Base-by-base conservation (phyloP, 179 eudicot genomes). In the Gypsophila paniculata region DNA sequence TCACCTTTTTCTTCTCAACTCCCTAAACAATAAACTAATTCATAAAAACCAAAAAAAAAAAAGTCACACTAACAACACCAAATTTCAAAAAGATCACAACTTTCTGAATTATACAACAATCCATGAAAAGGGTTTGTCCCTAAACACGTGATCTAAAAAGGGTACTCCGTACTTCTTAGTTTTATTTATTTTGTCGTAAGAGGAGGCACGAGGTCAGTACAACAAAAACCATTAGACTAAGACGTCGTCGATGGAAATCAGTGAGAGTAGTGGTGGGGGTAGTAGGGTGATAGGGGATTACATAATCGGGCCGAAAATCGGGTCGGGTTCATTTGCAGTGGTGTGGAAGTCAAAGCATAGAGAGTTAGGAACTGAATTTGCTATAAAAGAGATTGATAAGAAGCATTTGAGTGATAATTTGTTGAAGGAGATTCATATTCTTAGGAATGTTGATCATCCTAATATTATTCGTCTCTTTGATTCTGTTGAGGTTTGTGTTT, bases 331-430 rank as follows among this genome's bases (percentile, higher is more conserved):
- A 39, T 85, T 85, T 69, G 85, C 89, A 26, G 85, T 79, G 21
- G 89, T 85, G 9, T 81, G 86, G 85, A 80, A 70, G 82, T 73
- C 85, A 62, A 74, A 72, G 78, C 86, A 85, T 79, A 85, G 83
- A 12, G 36, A 64, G 51, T 13, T 70, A 39, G 83, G 83, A 22
- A 68, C 75, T 77, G 83, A 81, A 39, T 84, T 81, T 74, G 89
- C 89, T 0, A 81, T 85, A 72, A 85, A 85, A 75, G 89, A 83
- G 82, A 85, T 85, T 74, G 86, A 85, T 75, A 85, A 81, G 80
- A 83, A 83, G 65, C 80, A 81, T 76, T 71, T 85, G 55, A 83
- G 79, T 70, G 83, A 75, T 21, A 85, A 76, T 75, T 73, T 85
- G 66, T 75, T 69, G 83, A 85, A 85, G 79, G 89, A 85, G 62